These are phyloP conservation scores for Dichotomopilus funicola DNA, from an alignment of 2,329 filamentous ascomycete species.

Conservation along the genomic window DNA sequence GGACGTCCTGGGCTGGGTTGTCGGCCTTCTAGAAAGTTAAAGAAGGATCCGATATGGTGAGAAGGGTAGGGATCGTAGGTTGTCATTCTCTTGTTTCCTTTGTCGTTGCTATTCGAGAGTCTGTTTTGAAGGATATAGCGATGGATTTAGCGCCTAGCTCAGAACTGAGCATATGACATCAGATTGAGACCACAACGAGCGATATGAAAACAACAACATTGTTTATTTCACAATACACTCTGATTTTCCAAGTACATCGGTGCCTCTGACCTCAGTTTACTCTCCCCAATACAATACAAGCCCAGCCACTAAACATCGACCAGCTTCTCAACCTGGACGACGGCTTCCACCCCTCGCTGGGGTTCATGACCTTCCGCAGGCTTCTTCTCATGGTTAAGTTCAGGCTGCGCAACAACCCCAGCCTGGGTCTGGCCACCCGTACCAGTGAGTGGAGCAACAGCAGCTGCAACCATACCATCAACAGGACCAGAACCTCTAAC, in stretches of 20 bases:
- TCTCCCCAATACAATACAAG: no score
- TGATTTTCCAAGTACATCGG: no score
- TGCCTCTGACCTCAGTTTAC: no score
- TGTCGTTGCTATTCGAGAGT: background rate
- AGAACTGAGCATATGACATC: no score
- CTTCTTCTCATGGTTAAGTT: background rate
- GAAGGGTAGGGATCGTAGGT: background rate
- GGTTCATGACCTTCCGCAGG: background rate
- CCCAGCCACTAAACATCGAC: slow-evolving; percentile 12
- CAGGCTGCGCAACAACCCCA: background rate
- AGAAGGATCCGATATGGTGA: background rate
- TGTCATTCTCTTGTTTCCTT: slow-evolving; percentile 5
- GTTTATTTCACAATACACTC: no score
- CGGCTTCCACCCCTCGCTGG: background rate
- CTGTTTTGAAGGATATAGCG: no score
- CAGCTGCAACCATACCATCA: background rate
- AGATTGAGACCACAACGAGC: no score
- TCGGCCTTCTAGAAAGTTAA: background rate
- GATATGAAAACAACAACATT: no score
- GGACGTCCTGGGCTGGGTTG: background rate
- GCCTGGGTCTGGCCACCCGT: background rate
- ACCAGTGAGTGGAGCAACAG: no score
- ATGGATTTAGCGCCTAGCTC: no score
- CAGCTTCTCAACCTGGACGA: slow-evolving; percentile 3
- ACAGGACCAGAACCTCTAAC: background rate